These are phyloP conservation scores for Colletotrichum chrysophilum DNA, from an alignment of 2,329 filamentous ascomycete genomes.

Conservation along the genomic window DNA sequence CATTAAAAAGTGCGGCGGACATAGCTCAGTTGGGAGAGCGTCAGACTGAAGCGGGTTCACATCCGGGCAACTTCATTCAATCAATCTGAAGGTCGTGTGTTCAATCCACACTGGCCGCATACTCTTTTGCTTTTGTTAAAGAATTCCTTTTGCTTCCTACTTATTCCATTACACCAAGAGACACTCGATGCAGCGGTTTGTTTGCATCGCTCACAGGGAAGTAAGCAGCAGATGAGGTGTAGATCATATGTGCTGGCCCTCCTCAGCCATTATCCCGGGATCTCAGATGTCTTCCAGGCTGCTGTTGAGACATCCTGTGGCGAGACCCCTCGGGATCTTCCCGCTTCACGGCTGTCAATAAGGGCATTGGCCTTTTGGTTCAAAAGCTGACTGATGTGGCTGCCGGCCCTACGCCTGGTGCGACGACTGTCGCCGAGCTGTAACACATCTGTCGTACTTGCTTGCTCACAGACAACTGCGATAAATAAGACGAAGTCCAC, in stretches of 20 bases:
- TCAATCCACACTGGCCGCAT: background rate
- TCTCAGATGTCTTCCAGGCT: background rate
- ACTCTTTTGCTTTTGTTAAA: background rate
- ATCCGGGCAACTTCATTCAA: background rate
- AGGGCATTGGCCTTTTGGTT: too few relatives aligned
- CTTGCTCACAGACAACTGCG: too few relatives aligned
- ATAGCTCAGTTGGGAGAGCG: background rate
- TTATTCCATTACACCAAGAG: background rate
- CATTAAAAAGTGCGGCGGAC: background rate
- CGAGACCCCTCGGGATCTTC: too few relatives aligned
- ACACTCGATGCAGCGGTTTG: background rate
- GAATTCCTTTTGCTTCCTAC: background rate
- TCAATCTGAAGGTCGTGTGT: background rate
- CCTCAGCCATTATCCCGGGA: background rate
- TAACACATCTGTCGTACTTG: too few relatives aligned
- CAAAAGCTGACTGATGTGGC: too few relatives aligned
- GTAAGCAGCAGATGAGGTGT: background rate
- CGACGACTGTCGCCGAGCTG: too few relatives aligned
- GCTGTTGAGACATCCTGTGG: background rate
- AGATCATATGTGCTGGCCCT: background rate
- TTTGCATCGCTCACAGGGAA: background rate
- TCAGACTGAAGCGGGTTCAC: background rate
- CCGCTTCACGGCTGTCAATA: fast-evolving
- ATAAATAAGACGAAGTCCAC: too few relatives aligned
- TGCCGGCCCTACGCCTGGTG: too few relatives aligned